phyloP scores from a whole-genome alignment of 192 early-diverging fungal species.

The Coemansia sp. region DNA sequence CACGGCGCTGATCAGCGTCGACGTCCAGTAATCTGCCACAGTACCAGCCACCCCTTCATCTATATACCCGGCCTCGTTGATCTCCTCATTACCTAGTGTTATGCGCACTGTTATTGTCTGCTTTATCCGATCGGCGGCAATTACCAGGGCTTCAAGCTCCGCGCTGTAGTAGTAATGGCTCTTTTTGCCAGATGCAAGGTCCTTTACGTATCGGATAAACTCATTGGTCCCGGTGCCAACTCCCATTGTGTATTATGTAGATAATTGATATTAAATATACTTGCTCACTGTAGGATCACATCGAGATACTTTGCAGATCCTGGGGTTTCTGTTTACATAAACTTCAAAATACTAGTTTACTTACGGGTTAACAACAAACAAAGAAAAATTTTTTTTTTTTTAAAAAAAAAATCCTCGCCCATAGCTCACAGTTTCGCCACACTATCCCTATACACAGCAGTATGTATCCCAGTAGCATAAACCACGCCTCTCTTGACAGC shows the following conservation, averaged over 20 bases:
- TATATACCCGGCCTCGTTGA: slow-evolving; percentile 15
- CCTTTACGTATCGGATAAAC: neutral
- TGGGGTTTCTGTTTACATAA: no score
- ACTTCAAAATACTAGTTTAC: neutral
- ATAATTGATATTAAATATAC: no score
- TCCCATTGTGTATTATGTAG: no score
- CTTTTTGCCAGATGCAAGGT: slow-evolving; percentile 12
- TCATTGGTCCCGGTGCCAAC: neutral
- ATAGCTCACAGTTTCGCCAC: neutral
- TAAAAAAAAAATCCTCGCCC: neutral
- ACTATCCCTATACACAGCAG: neutral
- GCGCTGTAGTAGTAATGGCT: slow-evolving; percentile 47
- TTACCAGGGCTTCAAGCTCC: slow-evolving; percentile 9
- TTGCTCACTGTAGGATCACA: no score
- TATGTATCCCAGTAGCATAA: slow-evolving; percentile 3
- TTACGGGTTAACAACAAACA: neutral
- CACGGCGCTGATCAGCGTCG: slow-evolving; percentile 34
- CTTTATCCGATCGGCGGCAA: slow-evolving; percentile 8
- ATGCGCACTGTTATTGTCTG: slow-evolving; percentile 14
- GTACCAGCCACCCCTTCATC: slow-evolving; percentile 44
- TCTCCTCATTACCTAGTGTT: neutral
- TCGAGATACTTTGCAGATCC: no score
- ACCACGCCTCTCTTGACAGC: slow-evolving; percentile 9
- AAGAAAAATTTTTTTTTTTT: slow-evolving; percentile 2
- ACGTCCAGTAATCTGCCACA: slow-evolving; percentile 46